These are phyloP conservation scores for Skeletonema grethae DNA, from an alignment of 108 stramenopile species.

Conservation along the genomic window DNA sequence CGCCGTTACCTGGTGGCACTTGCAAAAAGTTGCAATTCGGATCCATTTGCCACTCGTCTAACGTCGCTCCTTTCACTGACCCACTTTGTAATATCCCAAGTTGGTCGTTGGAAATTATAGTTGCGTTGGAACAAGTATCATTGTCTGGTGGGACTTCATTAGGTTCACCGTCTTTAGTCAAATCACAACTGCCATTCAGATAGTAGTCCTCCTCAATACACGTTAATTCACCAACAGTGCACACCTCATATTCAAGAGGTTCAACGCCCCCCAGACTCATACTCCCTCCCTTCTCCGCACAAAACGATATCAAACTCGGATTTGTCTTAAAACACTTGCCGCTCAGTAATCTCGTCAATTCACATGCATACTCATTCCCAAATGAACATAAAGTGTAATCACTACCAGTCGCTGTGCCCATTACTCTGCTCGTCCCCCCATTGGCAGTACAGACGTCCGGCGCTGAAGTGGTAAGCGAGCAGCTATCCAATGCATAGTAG, in stretches of 20 bases:
- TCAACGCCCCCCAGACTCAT: background rate
- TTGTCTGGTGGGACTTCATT: background rate
- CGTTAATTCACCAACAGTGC: background rate
- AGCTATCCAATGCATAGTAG: background rate
- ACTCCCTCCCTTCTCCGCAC: background rate
- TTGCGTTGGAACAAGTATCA: conserved; percentile 1
- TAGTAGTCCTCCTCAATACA: background rate
- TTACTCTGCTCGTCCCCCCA: background rate
- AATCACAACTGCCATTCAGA: background rate
- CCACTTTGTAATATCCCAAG: background rate
- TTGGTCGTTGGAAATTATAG: background rate
- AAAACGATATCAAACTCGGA: background rate
- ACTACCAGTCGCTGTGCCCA: background rate
- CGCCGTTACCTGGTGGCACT: background rate
- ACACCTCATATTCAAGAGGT: background rate
- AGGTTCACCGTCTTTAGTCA: background rate
- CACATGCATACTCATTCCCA: background rate
- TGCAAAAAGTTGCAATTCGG: background rate
- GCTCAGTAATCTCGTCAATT: background rate
- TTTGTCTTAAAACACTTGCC: background rate
- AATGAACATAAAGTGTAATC: background rate
- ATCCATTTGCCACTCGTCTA: background rate
- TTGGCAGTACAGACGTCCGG: background rate
- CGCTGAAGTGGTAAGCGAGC: background rate
- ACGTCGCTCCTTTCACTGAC: background rate